A percentile compares a stretch with the other conserved stretches of the same genome.
These are phyloP conservation scores for Canavalia gladiata DNA, from an alignment of 306 rosid species.

Conservation along the genomic window DNA sequence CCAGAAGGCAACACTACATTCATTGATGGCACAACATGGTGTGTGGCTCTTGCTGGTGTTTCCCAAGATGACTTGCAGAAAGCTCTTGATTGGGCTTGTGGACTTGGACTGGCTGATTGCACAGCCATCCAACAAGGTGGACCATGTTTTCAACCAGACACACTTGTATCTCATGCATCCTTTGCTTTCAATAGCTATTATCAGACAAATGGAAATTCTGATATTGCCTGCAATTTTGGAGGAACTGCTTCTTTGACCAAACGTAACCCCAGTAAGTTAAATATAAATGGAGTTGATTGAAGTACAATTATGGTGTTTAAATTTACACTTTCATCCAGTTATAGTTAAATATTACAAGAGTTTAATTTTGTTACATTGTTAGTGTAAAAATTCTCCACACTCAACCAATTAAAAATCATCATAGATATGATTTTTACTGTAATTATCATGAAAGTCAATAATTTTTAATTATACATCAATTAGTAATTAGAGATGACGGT, in stretches of 20 bases:
- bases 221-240: slow-evolving; percentile 95
- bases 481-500: too few relatives aligned
- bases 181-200: slow-evolving; percentile 84
- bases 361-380: too few relatives aligned
- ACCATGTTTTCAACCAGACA: slow-evolving; percentile 76
- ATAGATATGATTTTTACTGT: too few relatives aligned
- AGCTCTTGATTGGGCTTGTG: slow-evolving; percentile 98
- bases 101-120: slow-evolving; percentile 83
- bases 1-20: slow-evolving; percentile 98
- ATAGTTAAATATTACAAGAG: too few relatives aligned
- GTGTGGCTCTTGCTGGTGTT: slow-evolving; percentile 84
- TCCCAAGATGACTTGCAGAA: slow-evolving; percentile 86
- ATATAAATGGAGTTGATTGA: neutral
- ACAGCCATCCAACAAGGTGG: slow-evolving; percentile 70
- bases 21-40: slow-evolving; percentile 89
- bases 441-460: too few relatives aligned
- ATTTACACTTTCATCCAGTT: too few relatives aligned
- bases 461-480: too few relatives aligned
- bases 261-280: slow-evolving; percentile 66
- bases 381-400: too few relatives aligned
- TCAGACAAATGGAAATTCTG: slow-evolving; percentile 91
- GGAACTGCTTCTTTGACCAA: slow-evolving; percentile 81
- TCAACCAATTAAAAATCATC: too few relatives aligned
- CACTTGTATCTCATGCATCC: slow-evolving; percentile 90
- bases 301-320: too few relatives aligned